Conservation (phyloP, 192 early-diverging fungal genomes). For the Coemansia sp. region DNA sequence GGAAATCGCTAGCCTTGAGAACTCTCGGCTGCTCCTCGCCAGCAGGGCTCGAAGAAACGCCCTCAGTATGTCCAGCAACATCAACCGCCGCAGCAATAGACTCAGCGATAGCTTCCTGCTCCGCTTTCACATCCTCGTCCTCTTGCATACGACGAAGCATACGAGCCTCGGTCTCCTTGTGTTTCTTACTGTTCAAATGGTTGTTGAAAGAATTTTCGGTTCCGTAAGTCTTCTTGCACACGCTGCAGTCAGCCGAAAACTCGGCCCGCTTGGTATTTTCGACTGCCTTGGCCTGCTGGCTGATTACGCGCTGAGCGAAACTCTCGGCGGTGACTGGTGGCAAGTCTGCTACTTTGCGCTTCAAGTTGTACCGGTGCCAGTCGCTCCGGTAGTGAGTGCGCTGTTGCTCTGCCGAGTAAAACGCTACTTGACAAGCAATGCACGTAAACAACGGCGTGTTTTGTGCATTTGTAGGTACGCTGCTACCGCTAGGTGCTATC, state of each 20-base stretch:
- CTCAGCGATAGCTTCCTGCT: slow-evolving; percentile 48
- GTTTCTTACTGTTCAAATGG: slow-evolving; percentile 93
- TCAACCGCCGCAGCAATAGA: slow-evolving; percentile 25
- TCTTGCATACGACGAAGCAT: slow-evolving; percentile 43
- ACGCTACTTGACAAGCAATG: slow-evolving; percentile 91
- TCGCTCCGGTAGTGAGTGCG: slow-evolving; percentile 91
- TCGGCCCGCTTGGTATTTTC: slow-evolving; percentile 48
- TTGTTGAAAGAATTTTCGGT: slow-evolving; percentile 86
- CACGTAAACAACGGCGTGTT: slow-evolving; percentile 73
- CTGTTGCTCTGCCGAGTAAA: slow-evolving; percentile 85
- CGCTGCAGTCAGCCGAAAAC: slow-evolving; percentile 53
- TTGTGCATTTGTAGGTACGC: slow-evolving; percentile 49
- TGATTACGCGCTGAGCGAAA: slow-evolving; percentile 76
- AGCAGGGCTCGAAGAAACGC: neutral
- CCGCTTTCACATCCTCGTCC: slow-evolving; percentile 40
- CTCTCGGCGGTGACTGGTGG: slow-evolving; percentile 81
- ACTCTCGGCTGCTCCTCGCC: slow-evolving; percentile 17
- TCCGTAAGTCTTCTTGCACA: slow-evolving; percentile 68
- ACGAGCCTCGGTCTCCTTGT: slow-evolving; percentile 77
- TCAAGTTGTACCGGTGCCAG: slow-evolving; percentile 99
- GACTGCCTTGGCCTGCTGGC: slow-evolving; percentile 60
- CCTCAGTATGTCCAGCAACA: neutral
- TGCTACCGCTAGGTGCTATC: neutral
- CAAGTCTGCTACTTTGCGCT: slow-evolving; percentile 92
- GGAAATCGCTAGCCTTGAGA: slow-evolving; percentile 44